Base-by-base conservation (phyloP, 2,329 filamentous ascomycete species). In the Epichloe baconii region DNA sequence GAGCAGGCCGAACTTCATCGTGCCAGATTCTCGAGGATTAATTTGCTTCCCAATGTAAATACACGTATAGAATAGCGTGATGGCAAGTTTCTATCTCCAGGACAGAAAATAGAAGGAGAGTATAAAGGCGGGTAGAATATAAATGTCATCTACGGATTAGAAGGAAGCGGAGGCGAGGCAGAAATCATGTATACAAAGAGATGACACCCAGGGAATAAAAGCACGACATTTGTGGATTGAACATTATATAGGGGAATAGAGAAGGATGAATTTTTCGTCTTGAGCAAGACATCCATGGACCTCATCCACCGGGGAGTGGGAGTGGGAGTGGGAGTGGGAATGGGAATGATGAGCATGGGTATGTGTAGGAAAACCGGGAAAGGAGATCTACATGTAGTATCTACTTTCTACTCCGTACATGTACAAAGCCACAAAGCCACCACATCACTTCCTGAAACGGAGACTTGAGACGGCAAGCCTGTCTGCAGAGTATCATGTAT, bases 1-100 rank as follows among this genome's bases (percentile, higher is more conserved):
- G 14, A 53, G 7, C 37, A 51, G 31, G 38, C 19, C 19, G 48
- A 47, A 48, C 50, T 53, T 50, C 54, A 56, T 59, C 15, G 6
- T 40, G 40, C n/a, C 7, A 15, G n/a, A n/a, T 10, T 17, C 37
- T 41, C 43, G 14, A 15, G 34, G 15, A n/a, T 47, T 15, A 37
- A 5, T 31, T 14, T 36, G 12, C 10, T 42, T 36, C n/a, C 17
- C 34, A 34, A 4, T 15, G 31, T 21, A 14, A 19, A 23, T 23
- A 42, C 19, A 8, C n/a, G 26, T 23, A 48, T n/a, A 35, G 11
- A 36, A 10, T 10, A 31, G 23, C 8, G 11, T 15, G 31, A 17
- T 5, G 7, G 21, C 8, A 31, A 23, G n/a, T 37, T 47, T 40
- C n/a, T 34, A 44, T 50, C 48, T 38, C 42, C 48, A 31, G 42